Evolutionary conservation across 2,329 filamentous ascomycete species (phyloP), one percentile per base, ranked within the genome.

Genomic region (Corniculantispora saksenae): DNA sequence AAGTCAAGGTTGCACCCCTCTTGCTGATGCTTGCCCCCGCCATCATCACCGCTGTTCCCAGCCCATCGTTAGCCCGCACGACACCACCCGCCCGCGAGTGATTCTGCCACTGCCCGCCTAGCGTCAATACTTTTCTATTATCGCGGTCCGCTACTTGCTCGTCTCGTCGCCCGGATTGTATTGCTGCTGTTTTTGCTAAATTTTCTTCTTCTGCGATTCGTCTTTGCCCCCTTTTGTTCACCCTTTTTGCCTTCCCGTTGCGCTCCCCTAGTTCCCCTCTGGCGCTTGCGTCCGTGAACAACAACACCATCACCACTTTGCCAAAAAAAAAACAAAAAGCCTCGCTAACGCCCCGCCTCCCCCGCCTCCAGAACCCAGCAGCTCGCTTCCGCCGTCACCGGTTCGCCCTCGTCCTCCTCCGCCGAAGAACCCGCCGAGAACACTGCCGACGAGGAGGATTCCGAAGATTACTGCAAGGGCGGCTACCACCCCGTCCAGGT

Each of bases 381-480:
- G 71, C 76, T 86, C 69, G 77, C 85, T 67, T 78, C 82, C 82
- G 78, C 82, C 82, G 82, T 84, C 87, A 80, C 89, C 81, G 83
- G 89, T 72, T 94, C 93, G 68, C 91, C 92, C 66, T 90, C 90
- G 61, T 91, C 91, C 64, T 92, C 89, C 67, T 91, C 91, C 55
- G 89, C 88, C 71, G 93, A 94, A 79, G 94, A 97, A 77, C 85
- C 87, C 71, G 88, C 91, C 78, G 94, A 97, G 74, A 94, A 95
- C 76, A 97, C 94, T 47, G 94, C 94, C 75, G 95, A 98, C 77
- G 95, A 99, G 81, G 95, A 99, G 81, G 95, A 99, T 79, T 97
- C 93, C 56, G 94, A 98, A 80, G 95, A 99, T 79, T 99, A 99
- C 83, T 97, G 94, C 86, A 98, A 98, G 81, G 95, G 95, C 74